A percentile compares a stretch with the other conserved stretches of the same genome.
phyloP scores from a whole-genome alignment of 495 filamentous ascomycete species.

The Xylaria bambusicola region DNA sequence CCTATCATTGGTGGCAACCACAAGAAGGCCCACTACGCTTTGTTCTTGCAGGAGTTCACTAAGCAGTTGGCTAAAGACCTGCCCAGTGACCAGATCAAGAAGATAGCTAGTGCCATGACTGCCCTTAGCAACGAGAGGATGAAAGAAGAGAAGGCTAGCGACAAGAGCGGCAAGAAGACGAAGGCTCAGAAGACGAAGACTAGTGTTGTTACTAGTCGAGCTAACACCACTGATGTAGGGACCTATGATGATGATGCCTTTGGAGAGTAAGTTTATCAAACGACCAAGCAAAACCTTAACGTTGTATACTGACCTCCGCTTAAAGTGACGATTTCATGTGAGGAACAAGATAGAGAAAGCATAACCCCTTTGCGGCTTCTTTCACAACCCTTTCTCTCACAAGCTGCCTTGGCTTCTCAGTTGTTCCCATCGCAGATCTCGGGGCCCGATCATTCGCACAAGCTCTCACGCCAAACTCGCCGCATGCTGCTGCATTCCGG shows the following conservation, averaged over 20 bases:
- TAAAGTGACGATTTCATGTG: conserved; percentile 56
- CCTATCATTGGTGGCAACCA: conserved; percentile 71
- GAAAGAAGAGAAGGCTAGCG: conserved; percentile 94
- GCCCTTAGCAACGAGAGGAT: conserved; percentile 95
- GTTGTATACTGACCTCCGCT: conserved; percentile 24
- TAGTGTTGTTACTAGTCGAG: conserved; percentile 68
- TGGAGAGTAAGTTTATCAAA: conserved; percentile 66
- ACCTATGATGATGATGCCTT: conserved; percentile 75
- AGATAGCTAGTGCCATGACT: conserved; percentile 81
- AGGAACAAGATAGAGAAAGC: conserved; percentile 23
- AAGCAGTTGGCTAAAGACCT: conserved; percentile 88
- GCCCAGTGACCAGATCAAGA: conserved; percentile 89
- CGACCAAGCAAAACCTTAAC: neutral
- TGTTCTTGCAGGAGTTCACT: conserved; percentile 88
- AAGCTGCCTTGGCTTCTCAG: conserved; percentile 2
- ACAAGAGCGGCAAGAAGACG: conserved; percentile 94
- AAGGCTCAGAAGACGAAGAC: conserved; percentile 96
- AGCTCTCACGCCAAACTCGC: conserved; percentile 15
- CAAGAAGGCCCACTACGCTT: conserved; percentile 86
- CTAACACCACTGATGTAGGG: conserved; percentile 67
- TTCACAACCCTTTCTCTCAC: conserved; percentile 3
- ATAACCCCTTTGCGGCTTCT: conserved; percentile 13
- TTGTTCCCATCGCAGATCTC: conserved; percentile 7
- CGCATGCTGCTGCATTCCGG: conserved; percentile 4
- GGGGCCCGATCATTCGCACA: conserved; percentile 16